phyloP scores from a whole-genome alignment of 306 rosid species.

The Gynostemma pentaphyllum region DNA sequence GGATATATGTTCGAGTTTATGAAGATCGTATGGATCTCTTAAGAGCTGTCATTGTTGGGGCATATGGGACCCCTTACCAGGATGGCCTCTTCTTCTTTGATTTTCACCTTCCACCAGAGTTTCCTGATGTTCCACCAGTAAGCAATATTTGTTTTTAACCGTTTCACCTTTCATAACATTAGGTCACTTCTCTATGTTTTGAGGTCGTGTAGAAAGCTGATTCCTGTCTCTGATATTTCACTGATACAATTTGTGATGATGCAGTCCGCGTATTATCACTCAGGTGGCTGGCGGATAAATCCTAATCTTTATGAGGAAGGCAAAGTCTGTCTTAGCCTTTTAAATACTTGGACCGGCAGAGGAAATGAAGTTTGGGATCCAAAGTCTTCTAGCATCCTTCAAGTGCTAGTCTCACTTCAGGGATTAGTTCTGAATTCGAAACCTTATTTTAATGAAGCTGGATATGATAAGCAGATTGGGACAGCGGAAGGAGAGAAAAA shows the following conservation, averaged over 20 bases:
- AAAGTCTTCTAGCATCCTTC: slow-evolving; percentile 94
- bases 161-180: not conserved
- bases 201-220: not conserved
- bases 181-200: not conserved
- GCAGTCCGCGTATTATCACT: slow-evolving; percentile 98
- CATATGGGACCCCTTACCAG: slow-evolving; percentile 98
- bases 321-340: slow-evolving; percentile 96
- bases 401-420: slow-evolving; percentile 94
- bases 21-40: slow-evolving; percentile 97
- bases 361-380: slow-evolving; percentile 99
- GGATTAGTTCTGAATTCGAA: slow-evolving; percentile 88
- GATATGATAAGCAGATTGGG: slow-evolving; percentile 94
- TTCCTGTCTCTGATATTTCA: not conserved
- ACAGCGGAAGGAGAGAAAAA: slow-evolving; percentile 99
- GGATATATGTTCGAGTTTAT: slow-evolving; percentile 77
- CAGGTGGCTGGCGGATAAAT: slow-evolving; percentile 98
- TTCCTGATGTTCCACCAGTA: slow-evolving; percentile 97
- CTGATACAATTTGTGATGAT: slow-evolving; percentile 17
- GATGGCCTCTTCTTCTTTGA: slow-evolving; percentile 98
- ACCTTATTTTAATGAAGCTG: slow-evolving; percentile 99
- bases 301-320: slow-evolving; percentile 98
- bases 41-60: slow-evolving; percentile 95
- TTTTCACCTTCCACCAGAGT: slow-evolving; percentile 94
- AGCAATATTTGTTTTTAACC: slow-evolving; percentile 21
- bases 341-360: slow-evolving; percentile 97